These are phyloP conservation scores for Adansonia gregorii DNA, from an alignment of 441 rosid species.

Conservation along the genomic window DNA sequence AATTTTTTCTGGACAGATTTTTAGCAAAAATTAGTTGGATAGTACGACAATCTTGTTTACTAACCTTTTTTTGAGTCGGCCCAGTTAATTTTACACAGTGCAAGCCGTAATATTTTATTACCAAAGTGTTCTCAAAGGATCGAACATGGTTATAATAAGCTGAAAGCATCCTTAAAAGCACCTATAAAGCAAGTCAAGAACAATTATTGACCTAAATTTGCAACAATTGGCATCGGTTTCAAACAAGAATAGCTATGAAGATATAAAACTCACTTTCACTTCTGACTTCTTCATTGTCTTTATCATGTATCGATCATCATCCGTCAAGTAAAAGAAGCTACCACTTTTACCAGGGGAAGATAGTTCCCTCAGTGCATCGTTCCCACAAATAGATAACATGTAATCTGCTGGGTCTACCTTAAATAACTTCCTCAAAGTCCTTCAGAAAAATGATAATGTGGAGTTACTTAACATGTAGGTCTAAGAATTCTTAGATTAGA, in stretches of 20 bases:
- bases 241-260: neutral
- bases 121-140: slow-evolving; percentile 62
- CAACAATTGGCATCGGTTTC: neutral
- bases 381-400: slow-evolving; percentile 76
- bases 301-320: slow-evolving; percentile 54
- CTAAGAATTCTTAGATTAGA: neutral
- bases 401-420: slow-evolving; percentile 76
- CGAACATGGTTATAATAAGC: slow-evolving; percentile 71
- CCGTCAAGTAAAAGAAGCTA: slow-evolving; percentile 64
- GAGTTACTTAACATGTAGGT: neutral
- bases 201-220: neutral
- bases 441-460: slow-evolving; percentile 26
- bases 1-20: neutral
- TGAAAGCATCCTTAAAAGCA: slow-evolving; percentile 67
- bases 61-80: slow-evolving; percentile 64
- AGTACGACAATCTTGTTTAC: neutral
- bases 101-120: slow-evolving; percentile 63
- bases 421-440: slow-evolving; percentile 70
- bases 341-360: slow-evolving; percentile 91
- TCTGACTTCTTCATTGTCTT: slow-evolving; percentile 73
- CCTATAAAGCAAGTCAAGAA: slow-evolving; percentile 34
- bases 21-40: neutral
- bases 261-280: slow-evolving; percentile 50
- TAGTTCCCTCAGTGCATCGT: slow-evolving; percentile 71
- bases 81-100: slow-evolving; percentile 68